A percentile compares a stretch with the other conserved stretches of the same genome.
phyloP scores from a whole-genome alignment of 768 basidiomycete genomes.

The Ramaria rubella region DNA sequence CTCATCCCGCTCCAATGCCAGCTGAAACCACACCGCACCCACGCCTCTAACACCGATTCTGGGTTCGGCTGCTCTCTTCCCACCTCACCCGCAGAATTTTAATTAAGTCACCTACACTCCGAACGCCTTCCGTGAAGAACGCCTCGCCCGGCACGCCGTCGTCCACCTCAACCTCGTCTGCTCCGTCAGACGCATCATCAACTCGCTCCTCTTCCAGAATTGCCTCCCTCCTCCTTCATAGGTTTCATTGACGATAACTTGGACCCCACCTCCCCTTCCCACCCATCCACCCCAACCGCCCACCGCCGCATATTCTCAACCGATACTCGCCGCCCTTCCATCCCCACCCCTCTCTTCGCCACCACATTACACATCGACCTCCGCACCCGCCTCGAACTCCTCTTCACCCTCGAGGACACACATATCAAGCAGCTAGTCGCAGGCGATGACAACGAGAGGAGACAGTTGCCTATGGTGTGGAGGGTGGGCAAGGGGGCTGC shows the following conservation, averaged over 20 bases:
- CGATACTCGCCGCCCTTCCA: constrained; percentile 27
- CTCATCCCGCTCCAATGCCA: too few relatives aligned
- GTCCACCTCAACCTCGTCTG: constrained; percentile 84
- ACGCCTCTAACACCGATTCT: too few relatives aligned
- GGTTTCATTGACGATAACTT: constrained; percentile 57
- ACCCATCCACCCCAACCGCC: constrained; percentile 50
- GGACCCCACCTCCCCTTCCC: constrained; percentile 50
- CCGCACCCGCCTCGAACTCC: constrained; percentile 49
- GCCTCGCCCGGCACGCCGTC: constrained; percentile 82
- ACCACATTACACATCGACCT: not conserved
- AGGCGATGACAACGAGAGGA: constrained; percentile 58
- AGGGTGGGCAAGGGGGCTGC: too few relatives aligned
- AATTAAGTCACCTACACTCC: constrained; percentile 74
- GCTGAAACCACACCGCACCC: too few relatives aligned
- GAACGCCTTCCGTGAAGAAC: too few relatives aligned
- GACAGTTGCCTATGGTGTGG: too few relatives aligned
- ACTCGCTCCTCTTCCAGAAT: constrained; percentile 23
- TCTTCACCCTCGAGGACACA: constrained; percentile 61
- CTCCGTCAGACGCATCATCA: constrained; percentile 62
- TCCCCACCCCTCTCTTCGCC: constrained; percentile 49
- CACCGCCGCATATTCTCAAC: constrained; percentile 29
- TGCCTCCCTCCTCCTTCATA: constrained; percentile 60
- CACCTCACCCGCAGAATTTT: too few relatives aligned
- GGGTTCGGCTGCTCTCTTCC: too few relatives aligned
- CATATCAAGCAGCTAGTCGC: constrained; percentile 62